These are phyloP conservation scores for Collybia sordida DNA, from an alignment of 768 basidiomycete species.

Conservation along the genomic window DNA sequence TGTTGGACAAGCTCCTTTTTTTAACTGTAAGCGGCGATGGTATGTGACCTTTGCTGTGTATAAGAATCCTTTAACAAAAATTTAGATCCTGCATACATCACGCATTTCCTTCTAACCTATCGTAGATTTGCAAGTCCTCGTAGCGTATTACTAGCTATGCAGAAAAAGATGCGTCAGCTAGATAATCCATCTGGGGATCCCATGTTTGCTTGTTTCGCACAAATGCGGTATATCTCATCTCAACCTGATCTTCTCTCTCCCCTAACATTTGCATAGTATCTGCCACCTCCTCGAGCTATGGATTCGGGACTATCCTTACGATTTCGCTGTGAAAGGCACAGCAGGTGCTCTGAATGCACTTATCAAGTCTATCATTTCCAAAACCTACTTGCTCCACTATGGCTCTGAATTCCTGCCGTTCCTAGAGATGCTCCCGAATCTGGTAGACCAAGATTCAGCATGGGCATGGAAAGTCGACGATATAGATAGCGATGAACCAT, in stretches of 20 bases:
- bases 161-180: conserved; percentile 79
- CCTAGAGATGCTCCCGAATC: conserved; percentile 60
- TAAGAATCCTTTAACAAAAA: conserved; percentile 2
- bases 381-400: conserved; percentile 82
- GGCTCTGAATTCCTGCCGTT: conserved; percentile 83
- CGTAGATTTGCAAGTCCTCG: conserved; percentile 81
- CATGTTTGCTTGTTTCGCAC: conserved; percentile 85
- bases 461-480: conserved; percentile 77
- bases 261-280: conserved; percentile 47
- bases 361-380: conserved; percentile 75
- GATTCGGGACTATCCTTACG: conserved; percentile 73
- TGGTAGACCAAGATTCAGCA: conserved; percentile 65
- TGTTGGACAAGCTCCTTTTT: conserved; percentile 81
- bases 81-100: conserved; percentile 73
- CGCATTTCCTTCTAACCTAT: conserved; percentile 81
- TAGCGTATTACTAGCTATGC: conserved; percentile 80
- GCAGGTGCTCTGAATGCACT: conserved; percentile 71
- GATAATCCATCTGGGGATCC: conserved; percentile 74
- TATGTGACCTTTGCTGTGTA: conserved; percentile 25
- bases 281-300: conserved; percentile 78
- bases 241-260: conserved; percentile 2
- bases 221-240: conserved; percentile 64
- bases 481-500: conserved; percentile 60
- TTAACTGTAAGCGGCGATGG: conserved; percentile 84
- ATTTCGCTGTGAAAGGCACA: conserved; percentile 78